These are phyloP conservation scores for Backusella psychrophila DNA, from an alignment of 192 early-diverging fungal genomes.

Conservation along the genomic window DNA sequence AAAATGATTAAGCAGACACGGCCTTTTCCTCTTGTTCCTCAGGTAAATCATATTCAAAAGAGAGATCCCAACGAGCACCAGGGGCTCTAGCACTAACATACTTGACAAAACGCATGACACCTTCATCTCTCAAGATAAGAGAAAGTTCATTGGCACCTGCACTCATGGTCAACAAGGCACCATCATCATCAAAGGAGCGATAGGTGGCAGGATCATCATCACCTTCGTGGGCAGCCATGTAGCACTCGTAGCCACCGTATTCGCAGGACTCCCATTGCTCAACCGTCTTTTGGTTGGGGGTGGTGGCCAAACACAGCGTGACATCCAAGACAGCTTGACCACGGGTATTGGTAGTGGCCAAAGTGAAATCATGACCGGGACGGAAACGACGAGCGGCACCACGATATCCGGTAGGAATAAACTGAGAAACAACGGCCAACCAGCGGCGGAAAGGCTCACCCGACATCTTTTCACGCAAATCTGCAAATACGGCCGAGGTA, in stretches of 20 bases:
- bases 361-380: conserved; percentile 75
- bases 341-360: conserved; percentile 53
- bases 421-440: conserved; percentile 48
- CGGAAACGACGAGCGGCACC: conserved; percentile 69
- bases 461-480: conserved; percentile 43
- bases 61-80: conserved; percentile 71
- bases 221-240: conserved; percentile 60
- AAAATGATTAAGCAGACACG: background rate
- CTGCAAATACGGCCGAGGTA: background rate
- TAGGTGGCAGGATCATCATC: conserved; percentile 70
- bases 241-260: conserved; percentile 72
- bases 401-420: conserved; percentile 38
- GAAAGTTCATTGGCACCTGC: conserved; percentile 63
- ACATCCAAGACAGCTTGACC: conserved; percentile 52
- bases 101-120: conserved; percentile 72
- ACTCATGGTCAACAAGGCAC: conserved; percentile 62
- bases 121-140: conserved; percentile 66
- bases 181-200: conserved; percentile 51
- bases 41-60: conserved; percentile 55
- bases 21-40: conserved; percentile 22
- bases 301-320: conserved; percentile 52
- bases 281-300: conserved; percentile 11
- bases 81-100: conserved; percentile 70
- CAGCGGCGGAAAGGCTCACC: conserved; percentile 54
- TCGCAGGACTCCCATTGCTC: conserved; percentile 53